Base-by-base conservation (phyloP, 2,329 filamentous ascomycete species). In the Colletotrichum coccodes region DNA sequence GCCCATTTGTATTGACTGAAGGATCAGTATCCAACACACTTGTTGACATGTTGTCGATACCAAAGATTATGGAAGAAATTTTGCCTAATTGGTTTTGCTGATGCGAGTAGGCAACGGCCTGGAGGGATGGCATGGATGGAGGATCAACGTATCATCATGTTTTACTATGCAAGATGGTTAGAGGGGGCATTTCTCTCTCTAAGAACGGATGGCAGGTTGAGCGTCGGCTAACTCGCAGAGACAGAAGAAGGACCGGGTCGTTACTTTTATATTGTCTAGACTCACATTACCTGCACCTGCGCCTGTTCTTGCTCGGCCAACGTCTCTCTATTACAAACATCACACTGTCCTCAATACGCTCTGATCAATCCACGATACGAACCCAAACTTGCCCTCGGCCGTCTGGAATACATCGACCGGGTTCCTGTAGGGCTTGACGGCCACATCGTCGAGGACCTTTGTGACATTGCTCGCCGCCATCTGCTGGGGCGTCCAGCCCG, bases 401-500 rank as follows among this genome's bases (percentile, higher is more conserved):
- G 62, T 67, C n/a, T 60, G 46, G 32, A 71, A 71, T 8, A 71
- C 70, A 36, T 71, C 58, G 0, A 58, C 54, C 7, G 70, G 67
- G 8, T 70, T 42, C 12, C 53, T 62, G 30, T 78, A 80, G 14
- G 75, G 73, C 70, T 62, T 72, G 3, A 72, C 78, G 46, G 72
- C 73, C n/a, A 68, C 71, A 34, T 77, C 72, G 16, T 78, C 79
- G 74, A 89, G 75, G n/a, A 88, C 79, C 9, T 77, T 81, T 0
- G 84, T 85, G 30, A 89, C 74, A 28, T 74, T 73, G 30, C 75
- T 75, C 4, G 72, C 72, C 46, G 78, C 62, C 52, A 86, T 77
- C 1, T 82, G 87, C 0, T 80, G 82, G n/a, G 75, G 73, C 71
- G 89, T 84, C 75, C 83, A 88, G 0, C 88, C 87, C 0, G 87